Percentiles rank a stretch among this genome's conserved stretches.
Conservation (phyloP, 306 rosid species). For the Dryas drummondii region DNA sequence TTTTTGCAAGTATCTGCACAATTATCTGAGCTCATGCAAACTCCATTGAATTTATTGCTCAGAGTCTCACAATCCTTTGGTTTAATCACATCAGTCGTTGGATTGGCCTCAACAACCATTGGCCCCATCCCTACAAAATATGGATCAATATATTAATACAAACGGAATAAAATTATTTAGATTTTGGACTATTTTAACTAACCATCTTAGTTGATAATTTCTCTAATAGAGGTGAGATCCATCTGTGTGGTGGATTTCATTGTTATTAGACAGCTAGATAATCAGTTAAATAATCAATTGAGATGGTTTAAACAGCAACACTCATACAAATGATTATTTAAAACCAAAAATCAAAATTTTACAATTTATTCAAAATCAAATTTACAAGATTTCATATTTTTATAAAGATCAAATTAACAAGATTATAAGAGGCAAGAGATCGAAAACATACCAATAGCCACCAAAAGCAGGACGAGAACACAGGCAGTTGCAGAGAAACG, state of each 20-base stretch:
- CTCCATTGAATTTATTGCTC: not conserved
- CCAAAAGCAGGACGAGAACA: not conserved
- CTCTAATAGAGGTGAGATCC: no score
- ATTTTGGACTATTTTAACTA: no score
- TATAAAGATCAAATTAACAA: not conserved
- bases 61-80: not conserved
- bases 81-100: not conserved
- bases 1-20: not conserved
- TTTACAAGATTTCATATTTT: no score
- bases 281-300: no score
- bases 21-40: not conserved
- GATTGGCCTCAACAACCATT: not conserved
- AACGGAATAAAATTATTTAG: no score
- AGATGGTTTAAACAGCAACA: no score
- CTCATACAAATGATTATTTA: no score
- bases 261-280: no score
- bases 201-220: no score
- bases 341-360: no score
- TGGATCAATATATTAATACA: not conserved
- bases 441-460: slow-evolving; percentile 4
- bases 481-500: not conserved
- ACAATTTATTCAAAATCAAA: no score
- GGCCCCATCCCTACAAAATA: not conserved
- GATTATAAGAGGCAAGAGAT: not conserved
- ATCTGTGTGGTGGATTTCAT: no score